phyloP scores from a whole-genome alignment of 306 rosid species.

The Pyrus communis region DNA sequence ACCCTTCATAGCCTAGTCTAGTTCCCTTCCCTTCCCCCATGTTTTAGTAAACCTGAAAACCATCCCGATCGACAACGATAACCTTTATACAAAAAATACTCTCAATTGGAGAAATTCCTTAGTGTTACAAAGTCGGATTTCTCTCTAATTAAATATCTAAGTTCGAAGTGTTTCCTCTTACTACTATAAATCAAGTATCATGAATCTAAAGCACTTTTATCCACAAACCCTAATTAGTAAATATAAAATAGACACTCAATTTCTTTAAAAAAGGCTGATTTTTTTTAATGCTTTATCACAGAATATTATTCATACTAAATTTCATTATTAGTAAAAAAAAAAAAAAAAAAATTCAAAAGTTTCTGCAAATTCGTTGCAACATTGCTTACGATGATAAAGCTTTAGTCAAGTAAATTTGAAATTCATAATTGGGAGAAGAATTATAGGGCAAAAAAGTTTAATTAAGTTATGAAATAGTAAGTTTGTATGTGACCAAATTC shows the following conservation, averaged over 20 bases:
- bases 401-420: too few species aligned
- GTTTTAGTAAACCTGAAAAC: neutral
- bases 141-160: neutral
- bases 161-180: neutral
- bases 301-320: too few species aligned
- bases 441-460: too few species aligned
- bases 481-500: too few species aligned
- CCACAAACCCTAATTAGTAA: neutral
- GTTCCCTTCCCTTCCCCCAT: neutral
- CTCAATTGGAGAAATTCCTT: neutral
- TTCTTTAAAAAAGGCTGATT: neutral
- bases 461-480: too few species aligned
- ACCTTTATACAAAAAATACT: too few species aligned
- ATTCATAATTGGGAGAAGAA: too few species aligned
- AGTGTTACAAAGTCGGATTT: neutral
- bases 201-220: neutral
- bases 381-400: too few species aligned
- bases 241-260: neutral
- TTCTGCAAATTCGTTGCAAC: too few species aligned
- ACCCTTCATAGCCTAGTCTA: neutral
- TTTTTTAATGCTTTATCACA: too few species aligned
- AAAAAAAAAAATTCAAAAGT: too few species aligned
- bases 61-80: neutral
- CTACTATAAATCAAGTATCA: neutral
- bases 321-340: too few species aligned